Evolutionary conservation across 306 rosid species (phyloP), one percentile per base, ranked within the genome.

Genomic region (Sesbania bispinosa): DNA sequence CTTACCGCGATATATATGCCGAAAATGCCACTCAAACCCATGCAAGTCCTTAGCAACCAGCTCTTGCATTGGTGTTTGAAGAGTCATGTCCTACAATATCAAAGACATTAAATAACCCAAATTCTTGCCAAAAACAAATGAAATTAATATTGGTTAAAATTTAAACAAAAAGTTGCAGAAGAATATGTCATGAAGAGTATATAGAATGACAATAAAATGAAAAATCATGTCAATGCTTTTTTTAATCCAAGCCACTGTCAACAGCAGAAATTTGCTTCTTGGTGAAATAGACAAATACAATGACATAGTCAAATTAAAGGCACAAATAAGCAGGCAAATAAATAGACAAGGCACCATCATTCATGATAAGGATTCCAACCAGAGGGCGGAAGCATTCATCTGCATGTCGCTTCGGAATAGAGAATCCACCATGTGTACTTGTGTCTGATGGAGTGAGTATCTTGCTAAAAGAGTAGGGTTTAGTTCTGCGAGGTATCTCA

Each of bases 401-500:
- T 11, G 96, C 96, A 18, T 76, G 67, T 57, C 78, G 59, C 72
- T 73, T 90, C 10, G 85, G 96, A 43, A 90, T 77, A 30, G 96
- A 87, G 42, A 85, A 80, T 80, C 93, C 96, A 74, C 96, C 92
- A 21, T 88, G 96, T 1, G 88, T 77, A 66, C 92, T 85, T 30
- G 88, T 83, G 74, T 89, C 96, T 27, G 96, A 89, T 39, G 82
- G 80, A 72, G 96, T 89, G 19, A 89, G 96, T 15, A 11, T 66
- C 83, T 89, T 89, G 50, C 61, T 65, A 45, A 74, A 85, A 48
- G 70, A 62, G 69, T 65, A 50, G 33, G 24, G 26, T 11, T 21
- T 5, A 13, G 62, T 59, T 72, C 48, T 70, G 46, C 35, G 10
- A 64, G 87, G 76, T 41, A 52, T 29, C 24, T 27, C 29, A 55